Conservation (phyloP, 768 basidiomycete genomes). For the Hirschioporus abietinus region DNA sequence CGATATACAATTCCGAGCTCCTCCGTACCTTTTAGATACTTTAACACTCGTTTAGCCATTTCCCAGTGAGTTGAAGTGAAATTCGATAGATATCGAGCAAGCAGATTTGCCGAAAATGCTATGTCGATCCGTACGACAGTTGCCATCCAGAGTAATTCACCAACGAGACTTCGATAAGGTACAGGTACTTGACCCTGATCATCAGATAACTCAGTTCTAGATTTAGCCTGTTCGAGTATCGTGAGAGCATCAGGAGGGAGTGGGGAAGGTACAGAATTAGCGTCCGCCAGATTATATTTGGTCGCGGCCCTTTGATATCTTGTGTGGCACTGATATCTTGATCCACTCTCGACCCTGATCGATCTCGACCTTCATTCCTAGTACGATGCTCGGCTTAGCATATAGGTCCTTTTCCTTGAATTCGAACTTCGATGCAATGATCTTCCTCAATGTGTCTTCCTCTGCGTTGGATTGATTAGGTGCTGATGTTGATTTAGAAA, state of each 20-base stretch:
- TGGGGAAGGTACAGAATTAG: not conserved
- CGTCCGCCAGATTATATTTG: not conserved
- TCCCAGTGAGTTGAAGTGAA: conserved; percentile 21
- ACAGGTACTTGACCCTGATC: conserved; percentile 9
- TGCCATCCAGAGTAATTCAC: conserved; percentile 25
- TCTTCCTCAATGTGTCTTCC: not conserved
- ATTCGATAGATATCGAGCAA: conserved; percentile 20
- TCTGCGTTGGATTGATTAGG: not conserved
- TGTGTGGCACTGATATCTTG: not conserved
- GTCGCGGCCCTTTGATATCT: not conserved
- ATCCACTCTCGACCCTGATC: not conserved
- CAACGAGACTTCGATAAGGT: conserved; percentile 24
- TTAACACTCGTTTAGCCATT: conserved; percentile 22
- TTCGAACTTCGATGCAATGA: not conserved
- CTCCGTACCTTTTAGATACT: conserved; percentile 23
- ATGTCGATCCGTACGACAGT: conserved; percentile 26
- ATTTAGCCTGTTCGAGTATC: not conserved
- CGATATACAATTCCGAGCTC: conserved; percentile 12
- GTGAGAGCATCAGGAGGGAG: conserved; percentile 1
- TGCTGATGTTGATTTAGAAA: not conserved
- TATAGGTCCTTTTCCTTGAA: not conserved
- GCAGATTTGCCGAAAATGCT: conserved; percentile 19
- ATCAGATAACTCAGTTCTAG: conserved; percentile 7
- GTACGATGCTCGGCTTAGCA: conserved; percentile 10
- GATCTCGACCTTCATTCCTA: conserved; percentile 6